phyloP scores from a whole-genome alignment of 495 filamentous ascomycete genomes.

The Lasiosphaeria miniovina region DNA sequence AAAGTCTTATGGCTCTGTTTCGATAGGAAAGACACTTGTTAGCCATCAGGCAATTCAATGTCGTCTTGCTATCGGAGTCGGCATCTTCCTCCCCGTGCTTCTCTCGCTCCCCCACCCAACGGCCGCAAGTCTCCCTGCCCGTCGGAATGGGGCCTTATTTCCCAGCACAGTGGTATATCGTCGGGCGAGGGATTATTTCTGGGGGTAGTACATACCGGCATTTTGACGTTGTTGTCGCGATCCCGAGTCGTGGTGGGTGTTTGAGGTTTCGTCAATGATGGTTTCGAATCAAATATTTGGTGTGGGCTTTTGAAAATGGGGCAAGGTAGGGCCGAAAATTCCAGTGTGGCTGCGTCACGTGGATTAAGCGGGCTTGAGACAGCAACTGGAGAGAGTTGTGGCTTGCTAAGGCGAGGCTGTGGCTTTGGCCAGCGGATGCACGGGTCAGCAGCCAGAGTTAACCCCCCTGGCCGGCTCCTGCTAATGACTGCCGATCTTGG shows the following conservation, averaged over 20 bases:
- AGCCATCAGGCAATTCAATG: slow-evolving; percentile 6
- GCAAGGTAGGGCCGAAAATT: slow-evolving; percentile 24
- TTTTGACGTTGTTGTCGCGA: slow-evolving; percentile 62
- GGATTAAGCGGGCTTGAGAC: neutral
- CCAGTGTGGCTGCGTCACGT: slow-evolving; percentile 34
- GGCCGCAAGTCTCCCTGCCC: neutral
- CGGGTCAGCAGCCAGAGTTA: neutral
- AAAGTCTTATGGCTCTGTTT: slow-evolving; percentile 95
- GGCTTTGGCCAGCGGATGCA: slow-evolving; percentile 22
- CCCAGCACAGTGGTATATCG: no score
- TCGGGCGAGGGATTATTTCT: neutral
- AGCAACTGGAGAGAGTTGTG: no score
- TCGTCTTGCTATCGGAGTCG: neutral
- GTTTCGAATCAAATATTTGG: slow-evolving; percentile 41
- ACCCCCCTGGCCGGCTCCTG: neutral
- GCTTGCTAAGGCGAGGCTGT: neutral
- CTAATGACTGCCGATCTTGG: neutral
- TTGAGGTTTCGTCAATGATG: slow-evolving; percentile 31
- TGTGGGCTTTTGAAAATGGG: slow-evolving; percentile 35
- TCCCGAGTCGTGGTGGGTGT: slow-evolving; percentile 40
- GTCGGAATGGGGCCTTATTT: neutral
- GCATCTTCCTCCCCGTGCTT: no score
- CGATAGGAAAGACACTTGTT: slow-evolving; percentile 6
- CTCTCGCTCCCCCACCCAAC: neutral
- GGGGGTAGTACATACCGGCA: slow-evolving; percentile 64